Conservation (phyloP, 345 rosid genomes). For the Salix exigua region DNA sequence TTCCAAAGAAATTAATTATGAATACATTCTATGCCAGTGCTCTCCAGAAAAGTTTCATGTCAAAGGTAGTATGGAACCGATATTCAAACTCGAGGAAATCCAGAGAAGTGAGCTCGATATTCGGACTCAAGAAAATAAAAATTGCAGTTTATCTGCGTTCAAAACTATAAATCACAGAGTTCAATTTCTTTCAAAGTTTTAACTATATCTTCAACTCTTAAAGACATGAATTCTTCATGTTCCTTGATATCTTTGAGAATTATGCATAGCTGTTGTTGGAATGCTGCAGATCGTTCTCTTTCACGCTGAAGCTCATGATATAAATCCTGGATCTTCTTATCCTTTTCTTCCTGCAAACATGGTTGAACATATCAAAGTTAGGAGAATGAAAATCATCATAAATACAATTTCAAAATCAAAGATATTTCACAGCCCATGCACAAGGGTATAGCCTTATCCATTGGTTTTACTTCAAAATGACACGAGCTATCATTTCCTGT, state of each 20-base stretch:
- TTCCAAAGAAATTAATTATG: not conserved
- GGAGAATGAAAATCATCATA: not conserved
- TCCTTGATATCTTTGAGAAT: constrained; percentile 36
- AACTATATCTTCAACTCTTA: constrained; percentile 35
- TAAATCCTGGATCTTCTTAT: constrained; percentile 35
- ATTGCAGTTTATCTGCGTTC: not conserved
- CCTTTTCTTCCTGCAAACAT: constrained; percentile 37
- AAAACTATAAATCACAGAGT: constrained; percentile 16
- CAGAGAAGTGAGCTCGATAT: not conserved
- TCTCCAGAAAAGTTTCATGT: not conserved
- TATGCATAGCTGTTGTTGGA: constrained; percentile 26
- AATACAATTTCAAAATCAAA: not conserved
- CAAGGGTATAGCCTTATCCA: not conserved
- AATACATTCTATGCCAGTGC: not conserved
- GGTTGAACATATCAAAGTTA: not conserved
- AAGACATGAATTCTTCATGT: constrained; percentile 31
- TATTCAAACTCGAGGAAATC: not conserved
- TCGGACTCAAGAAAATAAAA: not conserved
- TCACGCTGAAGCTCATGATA: constrained; percentile 28
- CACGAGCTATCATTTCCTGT: not conserved
- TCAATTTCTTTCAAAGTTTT: constrained; percentile 36
- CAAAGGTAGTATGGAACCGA: not conserved
- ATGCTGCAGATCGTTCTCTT: constrained; percentile 25
- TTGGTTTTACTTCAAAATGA: not conserved
- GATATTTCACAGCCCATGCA: not conserved